Conservation (phyloP, 2,329 filamentous ascomycete species). For the Pestalotiopsis sp. region DNA sequence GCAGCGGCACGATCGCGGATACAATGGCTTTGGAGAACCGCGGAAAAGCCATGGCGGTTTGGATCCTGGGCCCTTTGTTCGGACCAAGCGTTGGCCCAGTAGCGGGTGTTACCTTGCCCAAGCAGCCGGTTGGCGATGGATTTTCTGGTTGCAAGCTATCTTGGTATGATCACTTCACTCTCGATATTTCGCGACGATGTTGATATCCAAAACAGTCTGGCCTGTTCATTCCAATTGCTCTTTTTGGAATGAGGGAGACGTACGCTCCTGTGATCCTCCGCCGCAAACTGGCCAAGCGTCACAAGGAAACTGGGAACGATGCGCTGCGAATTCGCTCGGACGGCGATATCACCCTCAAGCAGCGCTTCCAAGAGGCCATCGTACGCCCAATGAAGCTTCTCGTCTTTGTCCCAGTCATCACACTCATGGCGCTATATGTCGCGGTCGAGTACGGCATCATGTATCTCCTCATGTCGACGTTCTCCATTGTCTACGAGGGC, state of each 20-base stretch:
- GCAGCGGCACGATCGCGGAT: constrained; percentile 54
- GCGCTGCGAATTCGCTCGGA: too few species aligned
- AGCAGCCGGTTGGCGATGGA: constrained; percentile 50
- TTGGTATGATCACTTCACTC: constrained; percentile 3
- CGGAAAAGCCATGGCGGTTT: not conserved
- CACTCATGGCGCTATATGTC: constrained; percentile 33
- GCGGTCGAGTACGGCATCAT: constrained; percentile 36
- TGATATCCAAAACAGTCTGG: not conserved
- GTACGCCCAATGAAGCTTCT: constrained; percentile 41
- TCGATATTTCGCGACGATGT: not conserved
- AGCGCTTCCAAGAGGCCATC: constrained; percentile 21
- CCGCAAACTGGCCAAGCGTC: constrained; percentile 37
- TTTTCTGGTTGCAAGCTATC: constrained; percentile 50
- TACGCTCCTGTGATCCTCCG: constrained; percentile 40
- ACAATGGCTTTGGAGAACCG: constrained; percentile 39
- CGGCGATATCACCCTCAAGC: too few species aligned
- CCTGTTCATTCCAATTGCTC: constrained; percentile 15
- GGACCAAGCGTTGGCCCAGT: constrained; percentile 44
- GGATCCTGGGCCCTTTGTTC: not conserved
- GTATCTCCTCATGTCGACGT: constrained; percentile 45
- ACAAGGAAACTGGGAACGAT: constrained; percentile 38
- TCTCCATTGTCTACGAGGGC: constrained; percentile 39
- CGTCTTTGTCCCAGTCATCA: constrained; percentile 34
- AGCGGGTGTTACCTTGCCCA: constrained; percentile 35
- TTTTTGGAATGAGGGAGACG: constrained; percentile 38